Conservation (phyloP, 75 land plant species). For the Picea sitchensis region DNA sequence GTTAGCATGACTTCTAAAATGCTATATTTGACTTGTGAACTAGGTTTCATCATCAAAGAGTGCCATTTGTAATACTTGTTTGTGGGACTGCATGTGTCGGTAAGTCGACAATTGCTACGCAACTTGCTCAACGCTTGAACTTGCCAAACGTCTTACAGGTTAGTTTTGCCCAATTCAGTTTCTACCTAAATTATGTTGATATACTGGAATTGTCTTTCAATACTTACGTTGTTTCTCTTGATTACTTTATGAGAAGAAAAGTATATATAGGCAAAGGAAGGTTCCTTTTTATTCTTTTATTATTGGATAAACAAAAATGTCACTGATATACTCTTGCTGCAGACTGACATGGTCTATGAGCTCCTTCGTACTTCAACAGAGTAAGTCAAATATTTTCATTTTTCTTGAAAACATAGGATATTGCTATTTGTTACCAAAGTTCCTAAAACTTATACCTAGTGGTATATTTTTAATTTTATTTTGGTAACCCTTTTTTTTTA, state of each 20-base stretch:
- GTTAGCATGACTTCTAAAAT: neutral
- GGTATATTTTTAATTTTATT: neutral
- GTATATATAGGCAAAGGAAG: neutral
- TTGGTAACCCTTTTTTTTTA: neutral
- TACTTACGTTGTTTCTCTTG: neutral
- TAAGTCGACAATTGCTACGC: conserved; percentile 94
- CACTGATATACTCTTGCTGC: conserved; percentile 16
- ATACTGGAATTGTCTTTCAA: neutral
- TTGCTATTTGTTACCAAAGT: neutral
- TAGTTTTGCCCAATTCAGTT: neutral
- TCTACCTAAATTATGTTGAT: neutral
- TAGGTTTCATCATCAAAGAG: conserved; percentile 97
- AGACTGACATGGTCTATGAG: conserved; percentile 99
- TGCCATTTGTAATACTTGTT: conserved; percentile 92
- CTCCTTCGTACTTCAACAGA: conserved; percentile 92
- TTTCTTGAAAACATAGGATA: neutral
- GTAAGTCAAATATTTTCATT: conserved; percentile 34
- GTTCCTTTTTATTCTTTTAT: neutral
- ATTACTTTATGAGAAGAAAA: neutral
- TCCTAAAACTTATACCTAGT: neutral
- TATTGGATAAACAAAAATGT: neutral
- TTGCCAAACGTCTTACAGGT: conserved; percentile 95
- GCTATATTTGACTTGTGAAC: conserved; percentile 8
- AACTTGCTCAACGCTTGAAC: conserved; percentile 91
- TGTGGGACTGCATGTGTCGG: conserved; percentile 98